Conservation (phyloP, 805 yeast species). For the Suhomyces sp. region DNA sequence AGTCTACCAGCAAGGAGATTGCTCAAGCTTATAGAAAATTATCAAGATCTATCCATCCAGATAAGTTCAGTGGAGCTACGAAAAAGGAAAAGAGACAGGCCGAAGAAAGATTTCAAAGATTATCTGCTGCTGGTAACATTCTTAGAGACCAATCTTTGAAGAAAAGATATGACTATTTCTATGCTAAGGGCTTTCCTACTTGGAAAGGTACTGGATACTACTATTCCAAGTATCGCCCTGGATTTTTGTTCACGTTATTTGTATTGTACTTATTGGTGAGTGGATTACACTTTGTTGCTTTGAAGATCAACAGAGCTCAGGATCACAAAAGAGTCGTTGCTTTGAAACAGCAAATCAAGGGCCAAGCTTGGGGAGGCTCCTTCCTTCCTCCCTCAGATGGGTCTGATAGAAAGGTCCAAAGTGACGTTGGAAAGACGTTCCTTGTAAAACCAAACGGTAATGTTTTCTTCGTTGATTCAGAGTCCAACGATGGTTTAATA, state of each 20-base stretch:
- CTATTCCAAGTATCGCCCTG: slow-evolving; percentile 70
- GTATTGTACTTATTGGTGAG: slow-evolving; percentile 53
- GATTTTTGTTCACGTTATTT: slow-evolving; percentile 48
- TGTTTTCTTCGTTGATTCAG: slow-evolving; percentile 48
- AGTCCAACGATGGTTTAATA: slow-evolving; percentile 19
- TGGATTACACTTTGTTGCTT: slow-evolving; percentile 55
- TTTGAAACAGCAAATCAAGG: slow-evolving; percentile 52
- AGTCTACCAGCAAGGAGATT: slow-evolving; percentile 53
- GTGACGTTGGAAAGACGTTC: slow-evolving; percentile 50
- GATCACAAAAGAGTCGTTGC: slow-evolving; percentile 55
- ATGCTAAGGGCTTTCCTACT: slow-evolving; percentile 80
- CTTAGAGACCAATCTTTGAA: slow-evolving; percentile 55
- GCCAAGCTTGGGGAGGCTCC: slow-evolving; percentile 57
- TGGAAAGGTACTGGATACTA: slow-evolving; percentile 70
- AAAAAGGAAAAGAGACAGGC: slow-evolving; percentile 46
- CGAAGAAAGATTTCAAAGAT: slow-evolving; percentile 71
- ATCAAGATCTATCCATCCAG: slow-evolving; percentile 82
- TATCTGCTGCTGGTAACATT: slow-evolving; percentile 74
- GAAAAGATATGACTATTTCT: slow-evolving; percentile 80
- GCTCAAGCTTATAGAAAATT: slow-evolving; percentile 66
- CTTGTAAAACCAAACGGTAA: slow-evolving; percentile 56
- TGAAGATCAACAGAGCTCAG: slow-evolving; percentile 54
- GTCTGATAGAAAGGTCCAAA: slow-evolving; percentile 42
- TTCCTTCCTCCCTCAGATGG: slow-evolving; percentile 51
- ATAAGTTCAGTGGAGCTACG: slow-evolving; percentile 47